Base-by-base conservation (phyloP, 768 basidiomycete genomes). In the Hygrophoropsis aurantiaca region DNA sequence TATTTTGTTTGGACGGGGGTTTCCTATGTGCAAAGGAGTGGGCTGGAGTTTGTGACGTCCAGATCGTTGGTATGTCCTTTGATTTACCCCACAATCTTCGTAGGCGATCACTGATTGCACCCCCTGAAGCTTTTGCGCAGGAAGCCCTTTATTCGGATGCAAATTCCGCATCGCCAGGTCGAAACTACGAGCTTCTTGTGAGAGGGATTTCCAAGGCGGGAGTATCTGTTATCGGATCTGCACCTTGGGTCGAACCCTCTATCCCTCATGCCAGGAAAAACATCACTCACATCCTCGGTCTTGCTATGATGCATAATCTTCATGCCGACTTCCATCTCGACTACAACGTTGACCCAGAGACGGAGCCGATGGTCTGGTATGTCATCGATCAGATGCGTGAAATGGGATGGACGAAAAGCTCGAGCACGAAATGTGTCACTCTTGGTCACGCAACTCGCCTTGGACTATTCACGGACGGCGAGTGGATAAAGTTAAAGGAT, bases 251-350 rank as follows among this genome's bases (percentile, higher is more conserved):
- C 24, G 83, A 86, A 56, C 74, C 72, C 35, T 75, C 71, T 11
- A 47, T 58, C 26, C 61, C 65, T 18, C 73, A 76, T 46, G 74
- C 79, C 15, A 74, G 74, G 57, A 61, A 60, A 60, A 85, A 85
- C 58, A 78, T 85, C 25, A 62, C 61, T 19, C 71, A 77, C 51
- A 62, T 84, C 38, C 67, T 85, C 58, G 66, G 75, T 27, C 66
- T 79, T 42, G 78, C 80, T 9, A 54, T 61, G 40, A 39, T 37
- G 27, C 8, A 47, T 32, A n/a, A 35, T 16, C 62, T 75, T 18
- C 75, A 79, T 51, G 71, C 75, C 35, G 84, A 85, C 58, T 85
- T 85, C 58, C 84, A 86, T 62, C 73, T 85, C 24, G 82, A 85
- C 65, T 84, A 82, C 63, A 84, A 79, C 66, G 68, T 85, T 40